Percentiles rank a stretch among this genome's conserved stretches.
Evolutionary conservation across 768 basidiomycete genomes (phyloP).

Genomic region (Pleurotus eryngii): DNA sequence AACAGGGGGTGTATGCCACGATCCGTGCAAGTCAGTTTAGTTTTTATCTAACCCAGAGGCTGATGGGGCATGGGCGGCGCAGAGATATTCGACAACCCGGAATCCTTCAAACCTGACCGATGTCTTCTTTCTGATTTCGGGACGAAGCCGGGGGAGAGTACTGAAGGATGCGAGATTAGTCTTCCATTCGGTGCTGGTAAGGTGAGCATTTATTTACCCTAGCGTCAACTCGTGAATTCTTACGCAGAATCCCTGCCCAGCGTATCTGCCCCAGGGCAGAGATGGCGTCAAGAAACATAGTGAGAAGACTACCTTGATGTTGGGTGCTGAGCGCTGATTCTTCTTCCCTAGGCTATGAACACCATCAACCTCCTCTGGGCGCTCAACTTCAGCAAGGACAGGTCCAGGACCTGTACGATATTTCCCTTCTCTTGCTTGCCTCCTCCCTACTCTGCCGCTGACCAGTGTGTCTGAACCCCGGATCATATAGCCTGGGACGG

Average conservation of each 20-base stretch:
- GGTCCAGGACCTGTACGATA: not conserved
- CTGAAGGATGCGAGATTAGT: conserved; percentile 6
- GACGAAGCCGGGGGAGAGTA: conserved; percentile 11
- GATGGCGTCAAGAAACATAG: conserved; percentile 14
- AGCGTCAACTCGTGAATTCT: not conserved
- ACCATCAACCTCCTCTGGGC: conserved; percentile 27
- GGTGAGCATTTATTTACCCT: conserved; percentile 3
- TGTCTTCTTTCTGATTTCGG: conserved; percentile 13
- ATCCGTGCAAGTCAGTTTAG: not conserved
- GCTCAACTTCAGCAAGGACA: conserved; percentile 18
- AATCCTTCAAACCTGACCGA: conserved; percentile 10
- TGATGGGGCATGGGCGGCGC: not conserved
- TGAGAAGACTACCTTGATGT: not conserved
- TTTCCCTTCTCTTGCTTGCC: not conserved
- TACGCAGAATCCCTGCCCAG: not conserved
- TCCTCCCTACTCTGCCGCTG: too few species aligned
- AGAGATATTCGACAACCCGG: conserved; percentile 5
- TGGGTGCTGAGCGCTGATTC: not conserved
- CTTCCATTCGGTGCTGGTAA: conserved; percentile 14
- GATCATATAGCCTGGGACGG: not conserved
- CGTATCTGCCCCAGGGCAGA: conserved; percentile 17
- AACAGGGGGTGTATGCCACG: not conserved
- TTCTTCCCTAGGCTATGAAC: conserved; percentile 15
- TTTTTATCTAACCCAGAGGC: not conserved
- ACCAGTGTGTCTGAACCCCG: too few species aligned